Conservation (phyloP, 306 rosid species). For the Fragaria nilgerrensis region DNA sequence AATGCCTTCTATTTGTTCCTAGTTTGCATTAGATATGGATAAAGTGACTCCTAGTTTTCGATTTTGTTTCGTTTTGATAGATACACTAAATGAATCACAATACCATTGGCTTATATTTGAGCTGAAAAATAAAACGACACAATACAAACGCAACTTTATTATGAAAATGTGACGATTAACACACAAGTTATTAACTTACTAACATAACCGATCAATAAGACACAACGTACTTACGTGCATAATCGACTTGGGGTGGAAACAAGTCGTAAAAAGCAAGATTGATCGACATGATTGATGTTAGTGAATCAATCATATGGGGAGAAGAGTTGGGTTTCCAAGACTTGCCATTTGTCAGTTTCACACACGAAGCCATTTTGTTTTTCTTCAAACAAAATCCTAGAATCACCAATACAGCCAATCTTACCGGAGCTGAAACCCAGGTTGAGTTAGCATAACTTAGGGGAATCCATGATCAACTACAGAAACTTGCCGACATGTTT, state of each 20-base stretch:
- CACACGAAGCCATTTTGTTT: neutral
- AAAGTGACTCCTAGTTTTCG: no score
- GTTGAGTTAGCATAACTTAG: neutral
- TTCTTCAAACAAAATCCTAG: neutral
- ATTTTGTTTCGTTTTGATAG: no score
- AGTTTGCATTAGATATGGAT: no score
- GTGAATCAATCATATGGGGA: neutral
- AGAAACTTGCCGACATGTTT: conserved; percentile 13
- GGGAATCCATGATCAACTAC: no score
- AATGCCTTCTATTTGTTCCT: no score
- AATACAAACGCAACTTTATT: neutral
- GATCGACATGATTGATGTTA: neutral
- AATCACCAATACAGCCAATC: conserved; percentile 8
- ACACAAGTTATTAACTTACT: neutral
- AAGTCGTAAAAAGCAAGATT: neutral
- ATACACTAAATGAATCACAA: neutral
- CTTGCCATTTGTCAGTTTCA: conserved; percentile 17
- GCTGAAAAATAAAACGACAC: neutral
- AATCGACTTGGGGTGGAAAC: neutral
- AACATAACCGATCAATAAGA: neutral
- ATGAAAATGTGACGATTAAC: no score
- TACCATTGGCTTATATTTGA: no score
- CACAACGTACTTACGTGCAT: neutral
- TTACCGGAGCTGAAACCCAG: conserved; percentile 1
- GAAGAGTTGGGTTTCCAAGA: neutral